These are phyloP conservation scores for Sicyos baderoa DNA, from an alignment of 306 rosid species.

Conservation along the genomic window DNA sequence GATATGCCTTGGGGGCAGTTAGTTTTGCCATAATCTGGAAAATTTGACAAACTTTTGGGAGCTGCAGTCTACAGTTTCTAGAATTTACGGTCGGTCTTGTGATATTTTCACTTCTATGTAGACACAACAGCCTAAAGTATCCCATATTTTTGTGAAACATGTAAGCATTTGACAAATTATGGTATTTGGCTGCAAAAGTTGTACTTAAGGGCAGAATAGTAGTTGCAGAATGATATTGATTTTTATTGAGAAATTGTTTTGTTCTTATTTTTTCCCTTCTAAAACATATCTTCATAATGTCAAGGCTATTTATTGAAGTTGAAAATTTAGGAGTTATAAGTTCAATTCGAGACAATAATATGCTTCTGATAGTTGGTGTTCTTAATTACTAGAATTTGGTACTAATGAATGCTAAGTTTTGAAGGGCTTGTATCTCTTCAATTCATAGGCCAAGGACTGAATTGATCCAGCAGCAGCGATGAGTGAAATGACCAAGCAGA, in stretches of 20 bases:
- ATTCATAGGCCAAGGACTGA: constrained; percentile 60
- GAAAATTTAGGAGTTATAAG: neutral
- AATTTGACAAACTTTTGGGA: too few species aligned
- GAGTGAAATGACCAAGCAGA: constrained; percentile 64
- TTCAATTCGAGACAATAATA: neutral
- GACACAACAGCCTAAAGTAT: too few species aligned
- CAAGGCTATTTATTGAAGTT: neutral
- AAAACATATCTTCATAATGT: neutral
- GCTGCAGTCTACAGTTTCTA: too few species aligned
- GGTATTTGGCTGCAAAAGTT: neutral
- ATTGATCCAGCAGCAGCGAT: constrained; percentile 80
- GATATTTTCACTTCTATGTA: too few species aligned
- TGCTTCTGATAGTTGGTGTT: neutral
- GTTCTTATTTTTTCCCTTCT: constrained; percentile 18
- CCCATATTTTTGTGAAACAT: too few species aligned
- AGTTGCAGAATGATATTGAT: neutral
- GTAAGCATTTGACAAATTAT: too few species aligned
- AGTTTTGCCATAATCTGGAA: too few species aligned
- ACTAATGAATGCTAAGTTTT: constrained; percentile 35
- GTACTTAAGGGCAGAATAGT: neutral
- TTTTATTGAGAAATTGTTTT: neutral
- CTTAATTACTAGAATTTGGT: neutral
- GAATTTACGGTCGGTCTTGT: too few species aligned
- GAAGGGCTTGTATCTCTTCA: constrained; percentile 75
- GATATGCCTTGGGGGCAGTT: too few species aligned